Evolutionary conservation across 371 early-diverging fungal species (phyloP), one percentile per base, ranked within the genome.

Genomic region (Mucor circinelloides): DNA sequence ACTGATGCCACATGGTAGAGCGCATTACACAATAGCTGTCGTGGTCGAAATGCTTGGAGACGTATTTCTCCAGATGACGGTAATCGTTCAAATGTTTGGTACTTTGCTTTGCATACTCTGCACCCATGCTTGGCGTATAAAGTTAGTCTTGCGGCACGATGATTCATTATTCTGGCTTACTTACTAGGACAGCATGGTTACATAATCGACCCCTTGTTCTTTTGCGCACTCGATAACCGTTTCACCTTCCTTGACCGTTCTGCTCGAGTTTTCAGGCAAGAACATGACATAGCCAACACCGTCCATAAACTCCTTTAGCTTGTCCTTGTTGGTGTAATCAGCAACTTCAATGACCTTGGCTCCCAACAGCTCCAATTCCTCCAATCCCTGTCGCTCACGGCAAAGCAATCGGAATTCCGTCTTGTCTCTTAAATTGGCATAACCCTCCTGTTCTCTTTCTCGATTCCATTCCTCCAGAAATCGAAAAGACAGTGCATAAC

Each of bases 401-500:
- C 70, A 67, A n/a, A 70, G 31, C 1, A 75, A 46, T 0, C 66
- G 70, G n/a, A 68, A 58, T 44, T 70, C 66, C 40, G 66, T 60
- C 25, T 25, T 27, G 30, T 17, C 58, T 21, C 38, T 63, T 25
- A 28, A 7, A 36, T 15, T 25, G 9, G 34, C 23, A 8, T 62
- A 15, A 10, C 10, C 7, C 21, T 46, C 46, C 0, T 46, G 21
- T 8, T 46, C n/a, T 61, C 31, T 55, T 31, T 19, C 31, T 32
- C 60, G 58, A 10, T 69, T 66, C 34, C 60, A 50, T 44, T 66
- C 59, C 12, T 63, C 56, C 32, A 68, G 28, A 28, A 73, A 68
- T 2, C 58, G 60, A 58, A 38, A 68, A 23, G 71, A 71, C 48
- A 71, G 8, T 19, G 65, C 65, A 62, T 71, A 76, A 10, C 77